A percentile compares a stretch with the other conserved stretches of the same genome.
Conservation (phyloP, 176 grass and related monocot species). For the Thalia dealbata region DNA sequence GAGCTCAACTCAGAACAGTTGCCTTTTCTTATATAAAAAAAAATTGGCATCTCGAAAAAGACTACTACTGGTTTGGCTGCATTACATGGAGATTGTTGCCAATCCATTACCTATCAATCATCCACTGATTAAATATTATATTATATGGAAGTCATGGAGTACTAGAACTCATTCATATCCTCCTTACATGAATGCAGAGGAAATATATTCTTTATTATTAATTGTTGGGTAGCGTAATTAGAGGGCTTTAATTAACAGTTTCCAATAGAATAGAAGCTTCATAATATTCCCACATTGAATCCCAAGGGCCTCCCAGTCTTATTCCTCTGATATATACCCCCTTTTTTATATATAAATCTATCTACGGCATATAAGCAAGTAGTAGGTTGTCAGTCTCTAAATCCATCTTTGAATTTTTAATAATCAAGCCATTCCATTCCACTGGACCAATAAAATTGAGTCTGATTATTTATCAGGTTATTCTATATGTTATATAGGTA, state of each 20-base stretch:
- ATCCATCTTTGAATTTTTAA: too few species aligned
- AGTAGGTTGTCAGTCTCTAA: too few species aligned
- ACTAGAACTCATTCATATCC: constrained; percentile 11
- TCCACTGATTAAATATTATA: background rate
- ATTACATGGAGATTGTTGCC: constrained; percentile 10
- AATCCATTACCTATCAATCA: constrained; percentile 7
- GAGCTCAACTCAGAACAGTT: background rate
- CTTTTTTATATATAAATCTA: constrained; percentile 15
- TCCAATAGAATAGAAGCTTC: constrained; percentile 34
- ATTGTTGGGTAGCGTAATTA: constrained; percentile 26
- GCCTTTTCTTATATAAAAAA: background rate
- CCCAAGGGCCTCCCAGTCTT: constrained; percentile 22
- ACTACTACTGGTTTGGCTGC: background rate
- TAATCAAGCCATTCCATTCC: too few species aligned
- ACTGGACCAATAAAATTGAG: too few species aligned
- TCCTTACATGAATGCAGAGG: too few species aligned
- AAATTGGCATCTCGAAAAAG: constrained; percentile 2
- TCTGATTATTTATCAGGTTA: too few species aligned
- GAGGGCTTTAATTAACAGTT: constrained; percentile 33
- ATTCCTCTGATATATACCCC: constrained; percentile 35
- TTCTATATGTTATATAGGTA: too few species aligned
- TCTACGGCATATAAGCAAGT: background rate
- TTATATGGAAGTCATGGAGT: background rate
- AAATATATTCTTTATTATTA: background rate
- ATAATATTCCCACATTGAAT: constrained; percentile 28